Conservation (phyloP, 495 filamentous ascomycete species). For the Podospora pseudopauciseta region DNA sequence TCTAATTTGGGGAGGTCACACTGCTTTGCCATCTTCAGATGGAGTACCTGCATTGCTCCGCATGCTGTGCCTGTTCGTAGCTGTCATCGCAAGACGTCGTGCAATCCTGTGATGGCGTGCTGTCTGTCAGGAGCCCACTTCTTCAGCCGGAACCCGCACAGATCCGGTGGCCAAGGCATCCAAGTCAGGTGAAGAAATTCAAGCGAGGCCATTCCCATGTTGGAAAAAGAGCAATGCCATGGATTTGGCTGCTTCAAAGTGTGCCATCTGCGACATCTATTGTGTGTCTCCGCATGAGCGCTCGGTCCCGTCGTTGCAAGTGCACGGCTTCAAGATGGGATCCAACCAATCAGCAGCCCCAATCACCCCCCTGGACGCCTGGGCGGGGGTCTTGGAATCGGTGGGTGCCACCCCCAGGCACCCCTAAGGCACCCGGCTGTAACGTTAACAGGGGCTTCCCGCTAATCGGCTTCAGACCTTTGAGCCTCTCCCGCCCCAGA, state of each 20-base stretch:
- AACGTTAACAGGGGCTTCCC: background rate
- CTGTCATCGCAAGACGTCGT: background rate
- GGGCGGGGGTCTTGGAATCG: background rate
- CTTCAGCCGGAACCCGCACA: conserved; percentile 14
- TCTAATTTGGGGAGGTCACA: background rate
- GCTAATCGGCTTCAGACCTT: conserved; percentile 7
- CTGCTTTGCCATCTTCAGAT: background rate
- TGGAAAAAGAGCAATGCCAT: conserved; percentile 17
- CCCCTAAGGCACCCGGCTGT: background rate
- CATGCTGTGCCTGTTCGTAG: background rate
- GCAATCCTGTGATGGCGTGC: background rate
- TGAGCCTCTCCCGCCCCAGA: conserved; percentile 19
- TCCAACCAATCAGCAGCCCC: background rate
- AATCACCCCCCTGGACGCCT: background rate
- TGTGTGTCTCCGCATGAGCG: conserved; percentile 8
- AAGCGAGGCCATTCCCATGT: background rate
- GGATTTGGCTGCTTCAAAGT: conserved; percentile 20
- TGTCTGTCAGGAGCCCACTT: background rate
- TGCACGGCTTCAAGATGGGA: conserved; percentile 15
- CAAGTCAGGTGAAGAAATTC: background rate
- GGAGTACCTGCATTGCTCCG: background rate
- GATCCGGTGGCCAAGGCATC: conserved; percentile 14
- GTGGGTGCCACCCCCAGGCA: conserved; percentile 8
- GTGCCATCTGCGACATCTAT: conserved; percentile 12
- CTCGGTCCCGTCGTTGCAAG: conserved; percentile 14